Base-by-base conservation (phyloP, 495 filamentous ascomycete species). In the Penicillium alfredii region DNA sequence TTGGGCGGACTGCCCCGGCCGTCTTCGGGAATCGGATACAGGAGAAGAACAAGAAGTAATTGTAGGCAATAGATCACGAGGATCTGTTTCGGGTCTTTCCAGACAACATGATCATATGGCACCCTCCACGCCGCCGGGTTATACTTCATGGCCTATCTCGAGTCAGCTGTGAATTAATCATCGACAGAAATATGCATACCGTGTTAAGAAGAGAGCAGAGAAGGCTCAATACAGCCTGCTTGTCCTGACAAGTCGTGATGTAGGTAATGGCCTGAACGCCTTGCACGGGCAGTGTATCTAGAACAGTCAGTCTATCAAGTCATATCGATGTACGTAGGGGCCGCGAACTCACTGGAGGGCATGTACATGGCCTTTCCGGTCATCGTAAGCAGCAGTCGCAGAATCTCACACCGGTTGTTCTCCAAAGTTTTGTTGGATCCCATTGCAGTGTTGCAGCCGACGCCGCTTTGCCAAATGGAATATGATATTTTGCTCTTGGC, bases 381-480 rank as follows among this genome's bases (percentile, higher is more conserved):
- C 43, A 99, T 61, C 0, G 88, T 88, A 40, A 99, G 70, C 23
- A 99, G 69, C 45, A 97, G 61, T 21, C 93, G 79, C 42, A 99
- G 60, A 16, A 95, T 81, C 56, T 99, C 92, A 47, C 82, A 86
- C 18, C 92, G 78, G 58, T 95, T 95, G 59, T 73, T 88, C 64
- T 99, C 92, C 30, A 84, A 77, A 42, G 95, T 85, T 60, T 85
- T 95, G 24, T 75, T 94, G 12, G 89, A 86, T 11, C 82, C 82
- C 58, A 95, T 80, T 1, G 86, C 73, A 5, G 84, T 86, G 56
- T 94, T 94, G 63, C 90, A 97, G 2, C 92, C 92, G 30, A 99
- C 90, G 15, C 92, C 92, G 49, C 84, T 96, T 60, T 96, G 88
- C 92, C 92, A 99, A 49, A 99, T 97, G 22, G 88, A 81, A 64